Base-by-base conservation (phyloP, 2,329 filamentous ascomycete species). In the Pseudogymnoascus destructans region DNA sequence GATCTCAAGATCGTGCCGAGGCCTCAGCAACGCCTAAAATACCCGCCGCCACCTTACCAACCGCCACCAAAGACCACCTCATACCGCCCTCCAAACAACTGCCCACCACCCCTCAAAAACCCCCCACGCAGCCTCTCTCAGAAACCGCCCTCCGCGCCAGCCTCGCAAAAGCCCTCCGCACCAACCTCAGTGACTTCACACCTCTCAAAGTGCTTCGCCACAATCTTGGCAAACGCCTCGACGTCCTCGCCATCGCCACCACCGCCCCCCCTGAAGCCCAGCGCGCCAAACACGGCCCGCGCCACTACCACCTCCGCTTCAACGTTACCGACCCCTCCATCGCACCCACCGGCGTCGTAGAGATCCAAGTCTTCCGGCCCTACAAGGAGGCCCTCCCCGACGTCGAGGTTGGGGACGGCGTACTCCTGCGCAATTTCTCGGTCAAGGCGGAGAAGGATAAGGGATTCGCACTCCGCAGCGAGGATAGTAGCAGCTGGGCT, bases 301-400 rank as follows among this genome's bases (percentile, higher is more conserved):
- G 80, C 19, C 79, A 84, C 65, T 84, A 77, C 68, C 76, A 79
- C 69, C 75, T 82, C 64, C 75, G 77, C 13, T 78, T 85, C 62
- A 77, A 75, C 38, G 70, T 82, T 10, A 79, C 77, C 0, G 82
- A 85, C 64, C 74, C 79, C 23, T 77, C 78, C 1, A 73, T 75
- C 17, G 76, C 76, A 3, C 77, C 79, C 1, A 69, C 71, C 8
- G 67, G 70, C 11, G 76, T 82, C 1, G 72, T 72, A 10, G 76
- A 82, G 64, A 79, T 81, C 23, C 75, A 79, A 63, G 69, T 85
- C 13, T 82, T 79, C 69, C 75, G 81, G 11, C 77, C 79, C 9
- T 79, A 85, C 65, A 77, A 77, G 65, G 73, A 78, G 5, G 75
- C 76, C 2, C 71, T 85, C 46, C 82, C 82, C 1, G 66, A 74